Percentiles rank a stretch among this genome's conserved stretches.
These are phyloP conservation scores for Wickerhamiella brachini DNA, from an alignment of 805 yeast species.

Conservation along the genomic window DNA sequence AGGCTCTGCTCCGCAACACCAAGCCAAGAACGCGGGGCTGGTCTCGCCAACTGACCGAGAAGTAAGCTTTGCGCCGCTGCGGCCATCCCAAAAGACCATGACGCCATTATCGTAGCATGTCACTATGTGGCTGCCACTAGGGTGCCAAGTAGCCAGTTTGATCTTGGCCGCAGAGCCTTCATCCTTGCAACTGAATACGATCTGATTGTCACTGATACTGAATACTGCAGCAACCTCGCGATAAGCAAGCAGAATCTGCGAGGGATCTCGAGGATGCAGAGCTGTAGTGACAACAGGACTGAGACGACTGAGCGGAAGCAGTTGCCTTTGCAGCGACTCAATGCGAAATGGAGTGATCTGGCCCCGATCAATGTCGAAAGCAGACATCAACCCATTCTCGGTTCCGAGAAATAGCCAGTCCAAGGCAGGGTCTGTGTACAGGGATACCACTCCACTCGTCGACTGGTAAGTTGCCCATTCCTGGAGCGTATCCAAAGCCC, in stretches of 20 bases:
- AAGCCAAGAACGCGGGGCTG: constrained; percentile 27
- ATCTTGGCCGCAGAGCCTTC: constrained; percentile 30
- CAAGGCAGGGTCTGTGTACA: constrained; percentile 71
- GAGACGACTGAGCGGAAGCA: constrained; percentile 41
- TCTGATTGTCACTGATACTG: constrained; percentile 45
- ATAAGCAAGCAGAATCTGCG: constrained; percentile 63
- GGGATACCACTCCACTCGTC: constrained; percentile 51
- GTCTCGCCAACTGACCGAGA: constrained; percentile 41
- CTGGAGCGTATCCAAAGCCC: constrained; percentile 52
- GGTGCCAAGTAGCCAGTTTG: constrained; percentile 62
- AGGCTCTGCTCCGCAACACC: constrained; percentile 74
- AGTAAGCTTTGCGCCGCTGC: constrained; percentile 55
- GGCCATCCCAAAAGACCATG: constrained; percentile 84
- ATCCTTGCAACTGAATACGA: constrained; percentile 37
- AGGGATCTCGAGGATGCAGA: constrained; percentile 84
- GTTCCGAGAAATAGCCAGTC: constrained; percentile 80
- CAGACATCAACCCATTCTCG: constrained; percentile 54
- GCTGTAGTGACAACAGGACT: constrained; percentile 56
- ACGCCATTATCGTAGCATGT: constrained; percentile 75
- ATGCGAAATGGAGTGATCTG: constrained; percentile 48
- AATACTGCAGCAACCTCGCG: constrained; percentile 54
- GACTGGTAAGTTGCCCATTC: constrained; percentile 47
- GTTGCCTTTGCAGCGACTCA: constrained; percentile 49
- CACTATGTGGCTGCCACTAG: constrained; percentile 75
- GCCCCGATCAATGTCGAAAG: constrained; percentile 75